These are phyloP conservation scores for Trichosporon sp. DNA, from an alignment of 1,284 basidiomycete genomes.

Conservation along the genomic window DNA sequence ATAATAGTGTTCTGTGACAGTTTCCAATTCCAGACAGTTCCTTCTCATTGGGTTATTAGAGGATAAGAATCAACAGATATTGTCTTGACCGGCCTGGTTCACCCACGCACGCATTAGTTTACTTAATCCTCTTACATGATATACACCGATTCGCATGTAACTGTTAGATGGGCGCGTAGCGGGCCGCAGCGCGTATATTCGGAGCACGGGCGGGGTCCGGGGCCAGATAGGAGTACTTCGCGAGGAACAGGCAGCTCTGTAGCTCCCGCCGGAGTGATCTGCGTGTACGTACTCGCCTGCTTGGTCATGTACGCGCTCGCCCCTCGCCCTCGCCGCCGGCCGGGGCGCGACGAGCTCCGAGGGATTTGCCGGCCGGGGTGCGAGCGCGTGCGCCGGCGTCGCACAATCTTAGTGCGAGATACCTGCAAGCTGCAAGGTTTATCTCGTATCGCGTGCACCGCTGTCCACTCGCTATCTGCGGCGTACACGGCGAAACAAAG, in stretches of 20 bases:
- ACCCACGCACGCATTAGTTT: neutral
- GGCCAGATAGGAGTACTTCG: neutral
- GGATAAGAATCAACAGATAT: neutral
- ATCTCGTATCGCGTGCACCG: neutral
- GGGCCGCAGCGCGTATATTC: too few relatives aligned
- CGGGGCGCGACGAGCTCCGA: too few relatives aligned
- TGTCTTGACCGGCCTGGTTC: neutral
- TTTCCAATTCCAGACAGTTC: neutral
- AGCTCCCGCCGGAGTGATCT: too few relatives aligned
- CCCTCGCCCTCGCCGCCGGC: too few relatives aligned
- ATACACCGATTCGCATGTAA: neutral
- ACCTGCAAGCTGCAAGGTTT: neutral
- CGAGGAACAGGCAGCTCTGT: neutral
- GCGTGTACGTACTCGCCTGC: too few relatives aligned
- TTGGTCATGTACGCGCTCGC: too few relatives aligned
- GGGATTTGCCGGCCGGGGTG: too few relatives aligned
- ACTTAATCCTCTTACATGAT: neutral
- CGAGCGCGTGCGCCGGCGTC: too few relatives aligned
- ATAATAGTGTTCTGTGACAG: neutral
- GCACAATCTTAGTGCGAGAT: neutral
- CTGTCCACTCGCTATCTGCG: neutral
- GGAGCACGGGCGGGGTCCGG: too few relatives aligned
- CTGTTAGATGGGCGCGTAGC: neutral
- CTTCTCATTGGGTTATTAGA: neutral
- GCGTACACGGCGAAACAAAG: neutral